Percentiles rank a stretch among this genome's conserved stretches.
phyloP scores from a whole-genome alignment of 495 filamentous ascomycete species.

The Pyronema domesticum region DNA sequence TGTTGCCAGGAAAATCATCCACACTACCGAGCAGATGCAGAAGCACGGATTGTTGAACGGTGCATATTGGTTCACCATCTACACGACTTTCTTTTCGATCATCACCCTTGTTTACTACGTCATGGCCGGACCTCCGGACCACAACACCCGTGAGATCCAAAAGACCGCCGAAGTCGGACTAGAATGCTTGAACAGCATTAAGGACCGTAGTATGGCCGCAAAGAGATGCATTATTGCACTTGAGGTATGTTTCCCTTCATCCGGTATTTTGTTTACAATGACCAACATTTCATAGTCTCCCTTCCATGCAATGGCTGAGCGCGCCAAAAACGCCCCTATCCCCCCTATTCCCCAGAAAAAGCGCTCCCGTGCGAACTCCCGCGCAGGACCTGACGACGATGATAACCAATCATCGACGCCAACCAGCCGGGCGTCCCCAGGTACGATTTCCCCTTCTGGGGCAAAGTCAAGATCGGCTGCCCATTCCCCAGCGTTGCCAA shows the following conservation, averaged over 20 bases:
- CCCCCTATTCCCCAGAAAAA: conserved; percentile 32
- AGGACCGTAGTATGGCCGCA: conserved; percentile 71
- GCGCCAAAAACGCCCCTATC: background rate
- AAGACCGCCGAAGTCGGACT: conserved; percentile 70
- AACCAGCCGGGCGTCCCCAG: conserved; percentile 20
- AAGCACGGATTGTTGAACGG: conserved; percentile 65
- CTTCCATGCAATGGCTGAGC: no score
- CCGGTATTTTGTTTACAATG: no score
- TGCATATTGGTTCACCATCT: conserved; percentile 92
- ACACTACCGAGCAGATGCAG: conserved; percentile 81
- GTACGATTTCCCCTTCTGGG: conserved; percentile 19
- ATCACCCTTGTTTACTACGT: conserved; percentile 79
- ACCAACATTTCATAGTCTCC: no score
- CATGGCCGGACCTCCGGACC: conserved; percentile 69
- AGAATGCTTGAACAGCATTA: conserved; percentile 56
- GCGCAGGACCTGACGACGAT: conserved; percentile 14
- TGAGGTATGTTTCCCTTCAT: conserved; percentile 34
- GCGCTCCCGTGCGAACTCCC: conserved; percentile 35
- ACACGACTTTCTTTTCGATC: conserved; percentile 89
- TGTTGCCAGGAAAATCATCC: conserved; percentile 84
- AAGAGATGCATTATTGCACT: conserved; percentile 65
- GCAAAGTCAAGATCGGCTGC: conserved; percentile 9
- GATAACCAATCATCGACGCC: conserved; percentile 31
- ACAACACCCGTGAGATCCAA: conserved; percentile 57
- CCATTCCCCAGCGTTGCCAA: conserved; percentile 26